Conservation (phyloP, 2,329 filamentous ascomycete genomes). For the Phialemoniopsis sp. region DNA sequence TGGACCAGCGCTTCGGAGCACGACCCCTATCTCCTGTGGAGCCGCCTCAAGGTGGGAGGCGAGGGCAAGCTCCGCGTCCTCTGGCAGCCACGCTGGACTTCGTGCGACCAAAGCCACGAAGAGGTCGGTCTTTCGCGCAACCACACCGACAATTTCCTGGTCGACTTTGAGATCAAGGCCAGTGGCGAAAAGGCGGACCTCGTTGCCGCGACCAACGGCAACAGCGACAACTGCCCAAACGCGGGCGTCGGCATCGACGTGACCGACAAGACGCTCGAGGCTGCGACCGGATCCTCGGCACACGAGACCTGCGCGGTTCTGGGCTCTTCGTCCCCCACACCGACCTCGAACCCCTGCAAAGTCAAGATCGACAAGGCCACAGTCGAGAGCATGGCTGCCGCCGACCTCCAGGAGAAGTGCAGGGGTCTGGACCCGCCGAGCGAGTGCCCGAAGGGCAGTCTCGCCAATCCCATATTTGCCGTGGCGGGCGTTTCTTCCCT, state of each 20-base stretch:
- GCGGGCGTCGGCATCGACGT: slow-evolving; percentile 5
- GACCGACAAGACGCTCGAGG: slow-evolving; percentile 2
- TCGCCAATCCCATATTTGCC: slow-evolving; percentile 3
- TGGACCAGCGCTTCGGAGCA: not conserved
- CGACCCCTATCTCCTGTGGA: slow-evolving; percentile 9
- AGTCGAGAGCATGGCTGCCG: slow-evolving; percentile 1
- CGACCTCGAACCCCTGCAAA: not conserved
- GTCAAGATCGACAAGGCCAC: slow-evolving; percentile 5
- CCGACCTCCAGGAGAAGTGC: slow-evolving; percentile 1
- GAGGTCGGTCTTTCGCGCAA: slow-evolving; percentile 2
- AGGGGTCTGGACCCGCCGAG: slow-evolving; percentile 6
- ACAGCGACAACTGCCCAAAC: slow-evolving; percentile 1
- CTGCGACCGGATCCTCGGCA: too few relatives aligned
- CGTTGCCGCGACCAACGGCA: slow-evolving; percentile 6
- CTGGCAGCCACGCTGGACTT: slow-evolving; percentile 3
- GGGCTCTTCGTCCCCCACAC: not conserved
- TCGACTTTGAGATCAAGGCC: slow-evolving; percentile 8
- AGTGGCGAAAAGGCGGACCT: slow-evolving; percentile 8
- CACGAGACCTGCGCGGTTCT: not conserved
- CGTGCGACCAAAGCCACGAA: slow-evolving; percentile 7
- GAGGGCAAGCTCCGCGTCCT: slow-evolving; percentile 8
- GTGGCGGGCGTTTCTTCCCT: slow-evolving; percentile 5
- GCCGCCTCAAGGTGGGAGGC: slow-evolving; percentile 3
- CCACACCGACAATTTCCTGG: slow-evolving; percentile 4
- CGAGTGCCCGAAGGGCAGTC: slow-evolving; percentile 10